Evolutionary conservation across 2,329 filamentous ascomycete species (phyloP).

Genomic region (Atkinsonella texensis): DNA sequence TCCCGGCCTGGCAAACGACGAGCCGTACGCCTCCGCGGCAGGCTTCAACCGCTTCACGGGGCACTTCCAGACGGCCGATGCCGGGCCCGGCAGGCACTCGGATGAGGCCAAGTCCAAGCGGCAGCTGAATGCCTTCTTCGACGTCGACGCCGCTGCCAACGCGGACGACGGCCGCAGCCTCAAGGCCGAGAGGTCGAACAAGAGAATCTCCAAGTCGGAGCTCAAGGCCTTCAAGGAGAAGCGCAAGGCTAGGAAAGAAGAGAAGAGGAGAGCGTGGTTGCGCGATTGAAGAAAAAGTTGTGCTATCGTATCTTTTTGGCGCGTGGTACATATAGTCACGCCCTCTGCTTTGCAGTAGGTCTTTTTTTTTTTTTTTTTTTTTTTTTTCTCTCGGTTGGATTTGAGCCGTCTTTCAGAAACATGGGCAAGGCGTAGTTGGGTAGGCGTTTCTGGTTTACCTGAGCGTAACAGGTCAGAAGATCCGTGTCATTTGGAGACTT

Average conservation of each 20-base stretch:
- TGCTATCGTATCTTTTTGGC: background rate
- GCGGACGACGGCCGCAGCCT: constrained; percentile 80
- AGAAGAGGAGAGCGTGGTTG: constrained; percentile 87
- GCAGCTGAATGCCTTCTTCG: constrained; percentile 91
- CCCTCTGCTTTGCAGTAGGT: background rate
- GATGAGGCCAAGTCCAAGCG: constrained; percentile 79
- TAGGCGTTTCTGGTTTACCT: background rate
- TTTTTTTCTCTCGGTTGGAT: background rate
- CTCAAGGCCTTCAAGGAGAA: constrained; percentile 88
- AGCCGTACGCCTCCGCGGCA: constrained; percentile 54
- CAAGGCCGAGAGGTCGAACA: constrained; percentile 77
- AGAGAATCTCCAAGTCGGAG: constrained; percentile 76
- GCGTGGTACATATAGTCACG: background rate
- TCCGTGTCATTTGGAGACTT: too few relatives aligned
- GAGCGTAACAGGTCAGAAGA: too few relatives aligned
- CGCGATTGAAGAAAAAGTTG: constrained; percentile 49
- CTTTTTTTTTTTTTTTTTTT: background rate
- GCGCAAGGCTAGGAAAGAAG: constrained; percentile 78
- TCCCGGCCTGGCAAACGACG: constrained; percentile 25
- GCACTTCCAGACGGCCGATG: constrained; percentile 57
- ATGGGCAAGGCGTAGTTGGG: background rate
- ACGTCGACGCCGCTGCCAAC: constrained; percentile 89
- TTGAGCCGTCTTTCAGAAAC: background rate
- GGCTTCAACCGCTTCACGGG: constrained; percentile 91
- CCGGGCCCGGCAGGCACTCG: constrained; percentile 63